Evolutionary conservation across 345 rosid species (phyloP).

Genomic region (Euclidium syriacum): DNA sequence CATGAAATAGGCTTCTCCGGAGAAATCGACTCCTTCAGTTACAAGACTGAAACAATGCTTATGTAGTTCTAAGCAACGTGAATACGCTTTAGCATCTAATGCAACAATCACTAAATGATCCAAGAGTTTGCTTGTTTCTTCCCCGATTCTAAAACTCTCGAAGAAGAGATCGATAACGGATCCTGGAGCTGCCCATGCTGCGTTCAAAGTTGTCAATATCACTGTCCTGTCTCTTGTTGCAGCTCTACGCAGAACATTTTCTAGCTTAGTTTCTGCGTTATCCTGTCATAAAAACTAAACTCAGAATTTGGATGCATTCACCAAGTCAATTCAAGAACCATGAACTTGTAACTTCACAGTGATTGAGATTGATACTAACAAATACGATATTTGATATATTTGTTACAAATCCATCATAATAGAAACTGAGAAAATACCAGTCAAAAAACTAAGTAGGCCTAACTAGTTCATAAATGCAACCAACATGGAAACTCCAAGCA

Average conservation of each 20-base stretch:
- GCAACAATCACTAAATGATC: conserved; percentile 71
- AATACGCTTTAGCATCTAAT: conserved; percentile 59
- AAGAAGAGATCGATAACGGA: conserved; percentile 66
- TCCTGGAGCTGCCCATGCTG: conserved; percentile 72
- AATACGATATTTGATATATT: neutral
- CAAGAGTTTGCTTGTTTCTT: conserved; percentile 49
- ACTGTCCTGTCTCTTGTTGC: conserved; percentile 60
- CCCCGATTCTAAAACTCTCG: conserved; percentile 68
- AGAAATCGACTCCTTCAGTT: conserved; percentile 66
- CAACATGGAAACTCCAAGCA: neutral
- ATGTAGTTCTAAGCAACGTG: conserved; percentile 49
- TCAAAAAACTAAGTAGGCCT: no score
- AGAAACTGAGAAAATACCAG: neutral
- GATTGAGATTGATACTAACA: no score
- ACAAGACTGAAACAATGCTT: conserved; percentile 59
- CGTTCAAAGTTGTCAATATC: conserved; percentile 67
- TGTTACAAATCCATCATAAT: neutral
- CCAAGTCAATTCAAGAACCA: neutral
- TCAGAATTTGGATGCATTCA: neutral
- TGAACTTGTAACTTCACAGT: neutral
- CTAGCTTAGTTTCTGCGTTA: conserved; percentile 40
- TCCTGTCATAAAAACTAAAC: neutral
- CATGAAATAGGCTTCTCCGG: conserved; percentile 74
- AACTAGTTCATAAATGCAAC: neutral
- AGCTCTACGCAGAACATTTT: conserved; percentile 49